Evolutionary conservation across 306 rosid species (phyloP), one percentile per base, ranked within the genome.

Genomic region (Dalbergia oliveri): DNA sequence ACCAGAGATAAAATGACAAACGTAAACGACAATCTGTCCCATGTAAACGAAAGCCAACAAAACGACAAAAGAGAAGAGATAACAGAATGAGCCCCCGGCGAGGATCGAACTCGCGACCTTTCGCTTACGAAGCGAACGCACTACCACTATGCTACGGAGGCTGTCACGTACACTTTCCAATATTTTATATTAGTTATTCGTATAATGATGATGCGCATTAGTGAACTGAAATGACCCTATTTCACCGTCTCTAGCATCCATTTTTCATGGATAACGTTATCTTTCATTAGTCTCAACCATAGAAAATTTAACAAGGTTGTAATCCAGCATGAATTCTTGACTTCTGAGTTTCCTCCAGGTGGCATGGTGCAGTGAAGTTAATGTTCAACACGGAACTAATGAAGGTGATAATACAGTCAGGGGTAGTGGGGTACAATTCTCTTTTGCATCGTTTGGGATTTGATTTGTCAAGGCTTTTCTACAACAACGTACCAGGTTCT

Each of bases 41-140:
- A 37, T 37, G 8, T 3, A 47, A 12, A 47, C 53, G 53, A 47
- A 11, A 12, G 12, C 21, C 59, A 0, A 15, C n/a, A 6, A 57
- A 33, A 53, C 66, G 33, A 41, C 57, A 31, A 37, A 37, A 5
- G 5, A 2, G 0, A 11, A 21, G 3, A 0, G 23, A 21, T 0
- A 18, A 26, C 35, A 21, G 4, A 4, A 0, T 4, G 2, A 91
- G 97, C 97, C 97, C 94, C 92, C 92, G 90, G 94, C 91, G 94
- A 92, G 97, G 94, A 92, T 92, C 94, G 97, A 92, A 92, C 97
- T 88, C 97, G 89, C 94, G 92, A 92, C 97, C 97, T 92, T 92
- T 92, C 97, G 92, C 97, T 92, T 92, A 92, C 97, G 97, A 92
- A 92, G 97, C 93, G 94, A 92, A 92, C 97, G 97, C 97, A 92